Base-by-base conservation (phyloP, 2,329 filamentous ascomycete species). In the Cordyceps sp. region DNA sequence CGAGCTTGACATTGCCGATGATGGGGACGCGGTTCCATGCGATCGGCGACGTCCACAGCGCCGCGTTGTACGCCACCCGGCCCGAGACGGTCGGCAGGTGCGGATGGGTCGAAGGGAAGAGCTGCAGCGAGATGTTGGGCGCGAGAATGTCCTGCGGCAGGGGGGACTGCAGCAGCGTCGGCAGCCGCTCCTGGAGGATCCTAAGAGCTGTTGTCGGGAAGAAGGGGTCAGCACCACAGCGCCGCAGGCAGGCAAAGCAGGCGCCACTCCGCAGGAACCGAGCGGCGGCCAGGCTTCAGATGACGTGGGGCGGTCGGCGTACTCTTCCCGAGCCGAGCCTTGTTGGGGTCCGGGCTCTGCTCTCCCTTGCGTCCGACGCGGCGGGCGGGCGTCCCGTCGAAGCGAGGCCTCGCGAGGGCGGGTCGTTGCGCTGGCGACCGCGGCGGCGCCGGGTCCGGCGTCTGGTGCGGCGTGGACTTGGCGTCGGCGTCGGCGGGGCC, bases 11-110 rank as follows among this genome's bases (percentile, higher is more conserved):
- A 46, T 93, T 93, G 42, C 88, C 86, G 21, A 94, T 69, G 15
- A 96, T 72, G 3, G 90, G 90, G 1, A 98, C 69, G 19, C 82
- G 74, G 46, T 92, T 92, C 90, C 90, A 98, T 20, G 86, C 88
- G 32, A 98, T 78, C 0, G 90, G 90, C 0, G 86, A 85, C 1
- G 90, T 94, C 86, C 86, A 96, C 24, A 98, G 64, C 3, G 90
- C 90, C 14, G 90, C 88, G 23, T 80, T 80, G 53, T 98, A 98
- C 30, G 84, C 79, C 23, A 94, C 79, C 29, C 81, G 74, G 32
- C 90, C 90, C 19, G 82, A 83, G 26, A 96, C 90, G n/a, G 75
- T 80, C 22, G 90, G 90, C 3, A 98, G 80, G 52, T 88, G 79
- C 3, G 81, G 83, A 46, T 92, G 82, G 1, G 82, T 90, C 19